phyloP scores from a whole-genome alignment of 1,284 basidiomycete genomes.

The Sporisorium exsertum region DNA sequence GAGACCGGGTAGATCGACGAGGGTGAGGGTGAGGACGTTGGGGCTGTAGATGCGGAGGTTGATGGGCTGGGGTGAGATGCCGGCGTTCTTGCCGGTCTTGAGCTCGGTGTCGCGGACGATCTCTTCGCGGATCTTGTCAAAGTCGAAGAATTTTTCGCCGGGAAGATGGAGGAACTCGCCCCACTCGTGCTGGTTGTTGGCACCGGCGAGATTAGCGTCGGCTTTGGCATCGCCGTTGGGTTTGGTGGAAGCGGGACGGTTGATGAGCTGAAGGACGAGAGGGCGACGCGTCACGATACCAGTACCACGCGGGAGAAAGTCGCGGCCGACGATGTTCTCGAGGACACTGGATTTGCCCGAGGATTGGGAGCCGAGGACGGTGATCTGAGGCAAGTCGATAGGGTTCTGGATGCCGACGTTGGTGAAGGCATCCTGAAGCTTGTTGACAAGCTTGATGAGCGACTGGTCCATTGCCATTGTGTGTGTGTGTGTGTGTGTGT shows the following conservation, averaged over 20 bases:
- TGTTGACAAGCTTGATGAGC: conserved; percentile 94
- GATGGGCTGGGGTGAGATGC: conserved; percentile 94
- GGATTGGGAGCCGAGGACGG: conserved; percentile 72
- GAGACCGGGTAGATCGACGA: conserved; percentile 94
- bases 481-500: no score
- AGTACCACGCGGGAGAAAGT: conserved; percentile 92
- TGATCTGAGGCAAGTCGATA: conserved; percentile 73
- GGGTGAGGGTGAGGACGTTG: conserved; percentile 92
- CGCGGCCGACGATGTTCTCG: conserved; percentile 79
- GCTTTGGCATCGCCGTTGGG: conserved; percentile 28
- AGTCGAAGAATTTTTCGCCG: conserved; percentile 95
- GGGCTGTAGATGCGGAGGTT: conserved; percentile 94
- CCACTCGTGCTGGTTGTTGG: conserved; percentile 77
- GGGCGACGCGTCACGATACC: conserved; percentile 97
- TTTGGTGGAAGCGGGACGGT: conserved; percentile 72
- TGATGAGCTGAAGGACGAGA: conserved; percentile 93
- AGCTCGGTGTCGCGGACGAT: conserved; percentile 98
- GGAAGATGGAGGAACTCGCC: conserved; percentile 96
- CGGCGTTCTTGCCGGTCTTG: conserved; percentile 98
- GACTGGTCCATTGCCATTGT: conserved; percentile 72
- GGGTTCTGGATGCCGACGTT: conserved; percentile 72
- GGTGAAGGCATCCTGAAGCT: conserved; percentile 78
- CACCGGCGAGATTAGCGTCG: conserved; percentile 11
- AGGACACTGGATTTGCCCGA: conserved; percentile 74
- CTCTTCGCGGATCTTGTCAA: conserved; percentile 90